Evolutionary conservation across 768 basidiomycete genomes (phyloP).

Genomic region (Suillus cothurnatus): DNA sequence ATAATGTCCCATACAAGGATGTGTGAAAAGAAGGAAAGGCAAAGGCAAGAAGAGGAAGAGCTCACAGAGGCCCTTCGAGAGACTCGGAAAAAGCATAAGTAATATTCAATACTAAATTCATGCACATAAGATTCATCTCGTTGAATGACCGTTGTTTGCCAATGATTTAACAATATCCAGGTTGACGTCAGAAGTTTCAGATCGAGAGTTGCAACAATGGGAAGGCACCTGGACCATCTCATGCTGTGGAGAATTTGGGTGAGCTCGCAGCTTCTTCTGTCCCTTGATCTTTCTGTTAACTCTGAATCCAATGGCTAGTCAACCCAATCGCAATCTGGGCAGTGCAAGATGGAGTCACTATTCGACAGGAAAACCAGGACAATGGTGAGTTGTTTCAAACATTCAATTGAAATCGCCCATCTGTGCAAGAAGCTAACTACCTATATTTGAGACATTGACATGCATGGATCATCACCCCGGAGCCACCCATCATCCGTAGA

Average conservation of each 20-base stretch:
- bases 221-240: background rate
- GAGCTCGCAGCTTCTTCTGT: background rate
- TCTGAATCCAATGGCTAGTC: background rate
- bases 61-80: background rate
- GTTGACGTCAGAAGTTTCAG: background rate
- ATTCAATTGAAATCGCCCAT: no score
- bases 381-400: no score
- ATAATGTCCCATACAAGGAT: no score
- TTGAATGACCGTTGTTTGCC: background rate
- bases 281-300: background rate
- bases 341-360: no score
- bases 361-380: no score
- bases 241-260: background rate
- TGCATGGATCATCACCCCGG: no score
- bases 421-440: no score
- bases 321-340: background rate
- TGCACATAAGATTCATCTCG: background rate
- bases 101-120: no score
- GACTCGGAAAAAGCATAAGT: background rate
- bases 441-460: no score
- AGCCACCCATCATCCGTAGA: background rate
- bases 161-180: background rate
- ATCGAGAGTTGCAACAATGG: background rate
- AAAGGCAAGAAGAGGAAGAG: slow-evolving; percentile 1
- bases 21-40: no score